Conservation (phyloP, 192 early-diverging fungal species). For the Thoreauomyces humboldtii region DNA sequence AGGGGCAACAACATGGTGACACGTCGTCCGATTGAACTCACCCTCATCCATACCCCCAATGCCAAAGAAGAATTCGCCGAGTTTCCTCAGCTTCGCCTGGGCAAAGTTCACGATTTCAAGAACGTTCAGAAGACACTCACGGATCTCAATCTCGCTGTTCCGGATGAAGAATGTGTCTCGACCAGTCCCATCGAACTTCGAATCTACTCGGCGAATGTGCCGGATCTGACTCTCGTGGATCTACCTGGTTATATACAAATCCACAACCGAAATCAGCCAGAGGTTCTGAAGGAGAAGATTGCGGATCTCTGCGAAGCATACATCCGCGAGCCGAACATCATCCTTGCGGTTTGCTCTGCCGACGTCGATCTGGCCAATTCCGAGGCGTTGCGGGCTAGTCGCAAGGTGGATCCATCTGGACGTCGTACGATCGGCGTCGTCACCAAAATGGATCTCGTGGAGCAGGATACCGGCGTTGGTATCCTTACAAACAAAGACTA, state of each 20-base stretch:
- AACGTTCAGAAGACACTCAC: slow-evolving; percentile 90
- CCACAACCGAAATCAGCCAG: slow-evolving; percentile 94
- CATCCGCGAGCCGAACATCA: slow-evolving; percentile 96
- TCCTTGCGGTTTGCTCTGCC: slow-evolving; percentile 94
- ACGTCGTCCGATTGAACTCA: slow-evolving; percentile 91
- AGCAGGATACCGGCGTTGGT: slow-evolving; percentile 70
- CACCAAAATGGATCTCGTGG: slow-evolving; percentile 94
- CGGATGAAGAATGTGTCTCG: slow-evolving; percentile 92
- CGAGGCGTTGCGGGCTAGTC: slow-evolving; percentile 90
- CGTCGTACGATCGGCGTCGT: slow-evolving; percentile 95
- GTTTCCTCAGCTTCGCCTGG: slow-evolving; percentile 60
- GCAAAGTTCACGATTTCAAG: slow-evolving; percentile 84
- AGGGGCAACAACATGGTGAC: slow-evolving; percentile 91
- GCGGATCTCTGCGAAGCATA: slow-evolving; percentile 93
- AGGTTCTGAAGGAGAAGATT: slow-evolving; percentile 95
- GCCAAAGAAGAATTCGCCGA: slow-evolving; percentile 50
- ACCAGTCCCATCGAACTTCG: slow-evolving; percentile 92
- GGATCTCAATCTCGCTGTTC: slow-evolving; percentile 93
- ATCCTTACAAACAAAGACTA: slow-evolving; percentile 91
- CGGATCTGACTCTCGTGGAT: slow-evolving; percentile 95
- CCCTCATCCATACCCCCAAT: slow-evolving; percentile 86
- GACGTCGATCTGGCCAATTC: slow-evolving; percentile 99
- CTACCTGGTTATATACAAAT: slow-evolving; percentile 97
- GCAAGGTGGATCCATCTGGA: slow-evolving; percentile 94
- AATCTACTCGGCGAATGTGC: slow-evolving; percentile 93